Evolutionary conservation across 345 rosid species (phyloP).

Genomic region (Adansonia digitata): DNA sequence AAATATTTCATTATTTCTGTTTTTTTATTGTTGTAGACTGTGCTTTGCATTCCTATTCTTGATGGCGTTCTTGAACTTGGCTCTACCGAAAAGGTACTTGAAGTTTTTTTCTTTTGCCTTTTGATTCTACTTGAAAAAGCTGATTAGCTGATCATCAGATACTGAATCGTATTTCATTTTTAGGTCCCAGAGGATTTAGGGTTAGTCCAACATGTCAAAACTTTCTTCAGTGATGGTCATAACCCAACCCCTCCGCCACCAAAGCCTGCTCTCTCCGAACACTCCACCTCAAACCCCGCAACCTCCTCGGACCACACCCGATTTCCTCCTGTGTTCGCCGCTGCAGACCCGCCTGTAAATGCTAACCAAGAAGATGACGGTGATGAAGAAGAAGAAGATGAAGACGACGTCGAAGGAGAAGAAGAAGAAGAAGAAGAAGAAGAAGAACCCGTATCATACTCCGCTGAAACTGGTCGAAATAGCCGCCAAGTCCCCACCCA

Average conservation of each 20-base stretch:
- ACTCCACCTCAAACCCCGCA: conserved; percentile 67
- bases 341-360: conserved; percentile 22
- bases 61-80: conserved; percentile 93
- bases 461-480: conserved; percentile 36
- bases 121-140: no score
- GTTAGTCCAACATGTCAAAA: conserved; percentile 42
- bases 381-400: conserved; percentile 27
- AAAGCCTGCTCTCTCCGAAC: conserved; percentile 75
- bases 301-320: conserved; percentile 46
- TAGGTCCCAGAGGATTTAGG: conserved; percentile 55
- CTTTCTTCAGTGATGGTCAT: conserved; percentile 41
- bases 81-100: conserved; percentile 59
- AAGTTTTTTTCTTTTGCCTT: neutral
- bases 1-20: conserved; percentile 9
- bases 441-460: conserved; percentile 36
- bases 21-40: conserved; percentile 50
- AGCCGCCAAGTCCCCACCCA: neutral
- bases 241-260: conserved; percentile 40
- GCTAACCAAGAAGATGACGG: conserved; percentile 29
- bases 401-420: neutral
- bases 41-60: conserved; percentile 83
- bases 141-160: no score
- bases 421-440: conserved; percentile 9
- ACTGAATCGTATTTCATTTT: neutral
- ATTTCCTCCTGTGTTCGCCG: conserved; percentile 23